Evolutionary conservation across 768 basidiomycete genomes (phyloP), one percentile per base, ranked within the genome.

Genomic region (Rhizopogon vinicolor): DNA sequence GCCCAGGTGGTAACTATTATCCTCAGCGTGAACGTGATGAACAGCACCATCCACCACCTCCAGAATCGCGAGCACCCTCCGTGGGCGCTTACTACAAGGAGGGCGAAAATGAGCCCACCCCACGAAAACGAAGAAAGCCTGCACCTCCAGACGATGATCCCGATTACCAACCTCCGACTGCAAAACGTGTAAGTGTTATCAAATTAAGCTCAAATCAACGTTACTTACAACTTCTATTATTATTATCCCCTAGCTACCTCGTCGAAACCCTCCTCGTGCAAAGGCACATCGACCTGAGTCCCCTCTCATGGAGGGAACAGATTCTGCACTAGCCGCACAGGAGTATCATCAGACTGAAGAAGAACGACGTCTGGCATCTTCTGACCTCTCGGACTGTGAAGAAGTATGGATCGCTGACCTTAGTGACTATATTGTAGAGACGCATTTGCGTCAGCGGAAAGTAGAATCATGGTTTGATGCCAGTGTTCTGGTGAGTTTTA

Each of bases 381-480:
- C 91, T 19, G 91, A 93, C 75, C 73, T 93, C 58, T 89, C 91
- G 29, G 91, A 91, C 56, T 90, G 85, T 59, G 79, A 81, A 60
- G 90, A 91, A 56, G 65, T 93, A 14, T 93, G 91, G 91, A 71
- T 75, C 43, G 77, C 74, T 25, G 89, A 89, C 63, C 76, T 92
- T 14, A 75, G 78, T 51, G 82, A 82, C 54, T 93, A 92, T 62
- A 76, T 83, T 51, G 65, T 85, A 31, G 85, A 89, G 63, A 89
- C 87, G 6, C 83, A 86, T 64, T 84, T 84, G 65, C 82, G 89
- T 49, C 82, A 84, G 68, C 82, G 80, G 50, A 85, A 88, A 59
- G 80, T 92, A 5, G 85, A 85, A 56, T 79, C 83, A 46, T 88
- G 82, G 76, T 92, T 91, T 61, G 84, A 88, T 64, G 77, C 78